phyloP scores from a whole-genome alignment of 306 rosid genomes.

The Fragaria iinumae region DNA sequence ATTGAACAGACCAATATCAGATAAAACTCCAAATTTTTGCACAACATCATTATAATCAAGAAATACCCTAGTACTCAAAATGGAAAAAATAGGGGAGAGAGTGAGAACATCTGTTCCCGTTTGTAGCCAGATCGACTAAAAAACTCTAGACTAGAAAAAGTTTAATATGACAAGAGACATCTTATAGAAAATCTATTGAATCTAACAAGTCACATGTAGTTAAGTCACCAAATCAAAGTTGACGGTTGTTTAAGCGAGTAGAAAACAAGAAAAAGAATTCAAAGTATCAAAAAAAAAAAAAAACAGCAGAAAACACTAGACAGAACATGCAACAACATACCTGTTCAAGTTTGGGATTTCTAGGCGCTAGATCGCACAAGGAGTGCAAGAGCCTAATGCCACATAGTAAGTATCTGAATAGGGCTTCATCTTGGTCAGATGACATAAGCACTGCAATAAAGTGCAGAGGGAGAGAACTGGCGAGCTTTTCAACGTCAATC shows the following conservation, averaged over 20 bases:
- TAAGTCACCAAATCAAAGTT: slow-evolving; percentile 7
- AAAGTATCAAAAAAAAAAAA: slow-evolving; percentile 11
- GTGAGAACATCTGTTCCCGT: background rate
- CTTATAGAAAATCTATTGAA: background rate
- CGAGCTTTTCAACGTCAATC: slow-evolving; percentile 90
- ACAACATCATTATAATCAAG: background rate
- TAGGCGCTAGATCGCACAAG: slow-evolving; percentile 84
- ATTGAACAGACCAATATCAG: background rate
- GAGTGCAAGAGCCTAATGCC: slow-evolving; percentile 86
- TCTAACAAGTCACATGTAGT: slow-evolving; percentile 1
- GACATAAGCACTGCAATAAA: slow-evolving; percentile 62
- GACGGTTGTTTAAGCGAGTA: background rate
- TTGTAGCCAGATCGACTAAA: background rate
- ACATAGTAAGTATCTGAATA: slow-evolving; percentile 58
- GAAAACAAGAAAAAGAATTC: slow-evolving; percentile 19
- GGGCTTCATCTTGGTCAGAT: slow-evolving; percentile 53
- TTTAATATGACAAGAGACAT: background rate
- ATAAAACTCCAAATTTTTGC: background rate
- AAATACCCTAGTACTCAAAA: background rate
- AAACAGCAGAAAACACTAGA: slow-evolving; percentile 23
- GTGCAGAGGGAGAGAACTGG: slow-evolving; percentile 74
- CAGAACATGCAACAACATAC: slow-evolving; percentile 35
- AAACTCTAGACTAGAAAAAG: background rate
- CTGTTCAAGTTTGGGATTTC: slow-evolving; percentile 84
- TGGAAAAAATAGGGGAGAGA: background rate